Base-by-base conservation (phyloP, 2,329 filamentous ascomycete species). In the Aciculosporium take region DNA sequence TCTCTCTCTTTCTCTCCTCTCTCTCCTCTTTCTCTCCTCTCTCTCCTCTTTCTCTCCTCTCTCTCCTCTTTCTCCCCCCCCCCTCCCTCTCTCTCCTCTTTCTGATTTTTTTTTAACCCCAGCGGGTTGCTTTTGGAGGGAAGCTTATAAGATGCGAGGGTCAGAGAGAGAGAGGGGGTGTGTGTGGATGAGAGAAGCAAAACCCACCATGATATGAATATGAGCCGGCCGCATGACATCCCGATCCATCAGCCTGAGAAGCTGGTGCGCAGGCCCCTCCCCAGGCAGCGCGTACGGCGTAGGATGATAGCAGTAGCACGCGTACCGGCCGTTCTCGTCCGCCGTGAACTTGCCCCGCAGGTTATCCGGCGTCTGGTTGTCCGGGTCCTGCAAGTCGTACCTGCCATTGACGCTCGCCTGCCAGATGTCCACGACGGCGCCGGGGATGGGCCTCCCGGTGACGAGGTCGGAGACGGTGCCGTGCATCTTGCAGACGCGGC, bases 371-470 rank as follows among this genome's bases (percentile, higher is more conserved):
- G 65, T 63, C 67, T 84, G 80, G 63, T 76, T 76, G 43, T 78
- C 71, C 0, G 79, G 79, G 59, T 85, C 81, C 61, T 83, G 79
- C 69, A 81, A 76, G 55, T 84, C 79, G 67, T 85, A 85, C 57
- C 79, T 77, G 58, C 80, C 81, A 64, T 84, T 85, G 59, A 78
- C 68, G 49, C 74, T 80, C 39, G 81, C 80, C 57, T 86, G 79
- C 81, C 81, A 86, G 66, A 85, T 80, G 56, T 86, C 82, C 53
- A 86, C 76, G 48, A 83, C 76, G 50, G 80, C 81, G 53, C 69
- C 66, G 41, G 69, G 70, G 52, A 86, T 78, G 46, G 76, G 76
- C 62, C 73, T 71, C 55, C 76, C 74, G 44, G 79, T 82, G 48
- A 73, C 65, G 49, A 79, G 65, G 54, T 84, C 77, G 37, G 61